Evolutionary conservation across 75 land plant species (phyloP).

Genomic region (Azolla pinnata): DNA sequence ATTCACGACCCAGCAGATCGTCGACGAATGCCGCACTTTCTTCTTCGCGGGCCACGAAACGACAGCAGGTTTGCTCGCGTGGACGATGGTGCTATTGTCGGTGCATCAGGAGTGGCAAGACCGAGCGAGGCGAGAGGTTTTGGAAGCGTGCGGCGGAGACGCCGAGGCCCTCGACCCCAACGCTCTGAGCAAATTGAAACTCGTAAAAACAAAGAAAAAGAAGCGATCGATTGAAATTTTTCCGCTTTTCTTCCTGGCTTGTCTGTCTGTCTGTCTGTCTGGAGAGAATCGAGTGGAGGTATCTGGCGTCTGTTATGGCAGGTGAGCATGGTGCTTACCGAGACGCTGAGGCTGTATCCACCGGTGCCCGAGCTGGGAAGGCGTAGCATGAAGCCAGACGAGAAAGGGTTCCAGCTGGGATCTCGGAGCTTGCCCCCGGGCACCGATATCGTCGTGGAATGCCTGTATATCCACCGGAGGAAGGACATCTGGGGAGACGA

Average conservation of each 20-base stretch:
- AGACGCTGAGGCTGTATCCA: slow-evolving; percentile 42
- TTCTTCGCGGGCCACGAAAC: slow-evolving; percentile 50
- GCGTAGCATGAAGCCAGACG: background rate
- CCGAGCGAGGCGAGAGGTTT: slow-evolving; percentile 3
- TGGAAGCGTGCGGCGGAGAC: background rate
- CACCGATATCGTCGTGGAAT: slow-evolving; percentile 26
- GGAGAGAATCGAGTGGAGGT: background rate
- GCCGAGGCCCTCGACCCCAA: background rate
- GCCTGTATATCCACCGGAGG: slow-evolving; percentile 17
- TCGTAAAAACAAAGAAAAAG: no score
- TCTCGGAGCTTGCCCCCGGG: slow-evolving; percentile 17
- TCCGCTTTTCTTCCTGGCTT: no score
- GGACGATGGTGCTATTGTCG: slow-evolving; percentile 8
- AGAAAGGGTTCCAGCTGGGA: slow-evolving; percentile 31
- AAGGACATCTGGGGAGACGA: slow-evolving; percentile 27
- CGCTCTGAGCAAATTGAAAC: background rate
- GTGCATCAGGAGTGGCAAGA: slow-evolving; percentile 5
- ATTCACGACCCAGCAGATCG: no score
- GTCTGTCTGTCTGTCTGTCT: background rate
- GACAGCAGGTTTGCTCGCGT: slow-evolving; percentile 16
- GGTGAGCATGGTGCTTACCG: slow-evolving; percentile 40
- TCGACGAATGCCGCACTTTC: slow-evolving; percentile 50
- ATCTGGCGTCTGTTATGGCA: slow-evolving; percentile 3
- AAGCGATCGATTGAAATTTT: no score
- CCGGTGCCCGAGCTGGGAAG: slow-evolving; percentile 22